These are phyloP conservation scores for Colletotrichum lindemuthianum DNA, from an alignment of 2,329 filamentous ascomycete species.

Conservation along the genomic window DNA sequence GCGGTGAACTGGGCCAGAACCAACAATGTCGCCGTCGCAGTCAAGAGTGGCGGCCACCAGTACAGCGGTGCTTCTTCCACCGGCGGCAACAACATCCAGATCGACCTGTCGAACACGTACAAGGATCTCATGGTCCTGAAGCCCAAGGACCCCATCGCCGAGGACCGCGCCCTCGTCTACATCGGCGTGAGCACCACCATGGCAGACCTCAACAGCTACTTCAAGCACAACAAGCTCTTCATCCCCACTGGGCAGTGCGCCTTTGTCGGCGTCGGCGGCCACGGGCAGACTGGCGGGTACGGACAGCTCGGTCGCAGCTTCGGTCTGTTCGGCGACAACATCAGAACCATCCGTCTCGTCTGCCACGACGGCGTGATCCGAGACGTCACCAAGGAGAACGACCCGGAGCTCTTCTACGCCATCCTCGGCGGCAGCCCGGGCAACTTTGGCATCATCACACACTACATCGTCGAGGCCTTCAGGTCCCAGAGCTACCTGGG, in stretches of 20 bases:
- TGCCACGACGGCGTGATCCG: slow-evolving; percentile 56
- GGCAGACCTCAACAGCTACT: slow-evolving; percentile 54
- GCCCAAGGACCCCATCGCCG: slow-evolving; percentile 45
- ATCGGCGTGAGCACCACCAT: slow-evolving; percentile 54
- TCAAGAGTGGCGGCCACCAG: slow-evolving; percentile 59
- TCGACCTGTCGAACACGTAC: slow-evolving; percentile 55
- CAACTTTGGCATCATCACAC: slow-evolving; percentile 66
- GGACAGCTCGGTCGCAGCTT: slow-evolving; percentile 59
- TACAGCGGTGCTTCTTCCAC: slow-evolving; percentile 61
- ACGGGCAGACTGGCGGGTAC: slow-evolving; percentile 59
- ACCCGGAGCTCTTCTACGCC: slow-evolving; percentile 69
- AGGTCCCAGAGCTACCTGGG: slow-evolving; percentile 29
- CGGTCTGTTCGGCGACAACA: slow-evolving; percentile 65
- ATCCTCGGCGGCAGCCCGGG: slow-evolving; percentile 67
- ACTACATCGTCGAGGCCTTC: slow-evolving; percentile 60
- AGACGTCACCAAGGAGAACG: slow-evolving; percentile 56
- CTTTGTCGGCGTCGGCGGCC: slow-evolving; percentile 57
- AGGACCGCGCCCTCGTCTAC: slow-evolving; percentile 48
- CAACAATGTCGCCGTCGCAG: slow-evolving; percentile 53
- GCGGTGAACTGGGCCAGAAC: slow-evolving; percentile 53
- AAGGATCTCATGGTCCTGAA: slow-evolving; percentile 43
- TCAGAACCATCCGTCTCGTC: slow-evolving; percentile 58
- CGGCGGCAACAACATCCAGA: slow-evolving; percentile 54
- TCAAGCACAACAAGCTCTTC: slow-evolving; percentile 52
- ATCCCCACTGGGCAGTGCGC: slow-evolving; percentile 58